Conservation (phyloP, 208 protist genomes). For the Trypanosoma platydactyli region DNA sequence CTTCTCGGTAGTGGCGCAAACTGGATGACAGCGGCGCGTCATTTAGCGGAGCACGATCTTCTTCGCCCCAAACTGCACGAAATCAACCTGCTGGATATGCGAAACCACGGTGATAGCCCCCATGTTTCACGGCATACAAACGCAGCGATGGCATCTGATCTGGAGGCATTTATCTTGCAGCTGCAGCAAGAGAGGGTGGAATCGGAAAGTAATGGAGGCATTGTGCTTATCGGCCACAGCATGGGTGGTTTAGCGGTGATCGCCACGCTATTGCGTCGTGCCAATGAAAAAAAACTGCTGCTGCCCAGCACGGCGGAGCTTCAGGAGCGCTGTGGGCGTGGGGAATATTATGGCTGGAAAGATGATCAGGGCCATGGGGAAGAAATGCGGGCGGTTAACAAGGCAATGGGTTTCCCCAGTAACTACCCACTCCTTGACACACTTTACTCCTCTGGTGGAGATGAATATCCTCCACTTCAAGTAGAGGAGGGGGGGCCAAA, state of each 20-base stretch:
- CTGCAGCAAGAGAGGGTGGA: slow-evolving; percentile 21
- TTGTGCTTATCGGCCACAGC: slow-evolving; percentile 85
- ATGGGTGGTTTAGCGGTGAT: slow-evolving; percentile 86
- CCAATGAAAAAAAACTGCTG: slow-evolving; percentile 64
- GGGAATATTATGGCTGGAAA: slow-evolving; percentile 32
- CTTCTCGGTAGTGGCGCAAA: slow-evolving; percentile 78
- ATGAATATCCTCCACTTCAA: neutral
- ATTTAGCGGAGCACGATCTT: slow-evolving; percentile 43
- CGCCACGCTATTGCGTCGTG: slow-evolving; percentile 65
- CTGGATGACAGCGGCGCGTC: slow-evolving; percentile 57
- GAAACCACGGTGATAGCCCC: slow-evolving; percentile 80
- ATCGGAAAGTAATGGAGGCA: slow-evolving; percentile 5
- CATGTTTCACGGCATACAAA: slow-evolving; percentile 62
- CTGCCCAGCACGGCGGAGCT: slow-evolving; percentile 14
- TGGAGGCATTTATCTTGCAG: slow-evolving; percentile 61
- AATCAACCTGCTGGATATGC: slow-evolving; percentile 69
- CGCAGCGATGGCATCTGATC: slow-evolving; percentile 63
- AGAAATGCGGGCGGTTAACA: slow-evolving; percentile 70
- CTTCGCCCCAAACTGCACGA: slow-evolving; percentile 44
- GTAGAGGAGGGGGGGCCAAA: neutral
- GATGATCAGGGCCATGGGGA: slow-evolving; percentile 15
- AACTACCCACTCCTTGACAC: slow-evolving; percentile 44
- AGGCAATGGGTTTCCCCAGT: slow-evolving; percentile 42
- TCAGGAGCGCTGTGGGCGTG: slow-evolving; percentile 13
- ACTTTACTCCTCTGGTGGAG: slow-evolving; percentile 37